These are phyloP conservation scores for Russula sp. DNA, from an alignment of 768 basidiomycete genomes.

Conservation along the genomic window DNA sequence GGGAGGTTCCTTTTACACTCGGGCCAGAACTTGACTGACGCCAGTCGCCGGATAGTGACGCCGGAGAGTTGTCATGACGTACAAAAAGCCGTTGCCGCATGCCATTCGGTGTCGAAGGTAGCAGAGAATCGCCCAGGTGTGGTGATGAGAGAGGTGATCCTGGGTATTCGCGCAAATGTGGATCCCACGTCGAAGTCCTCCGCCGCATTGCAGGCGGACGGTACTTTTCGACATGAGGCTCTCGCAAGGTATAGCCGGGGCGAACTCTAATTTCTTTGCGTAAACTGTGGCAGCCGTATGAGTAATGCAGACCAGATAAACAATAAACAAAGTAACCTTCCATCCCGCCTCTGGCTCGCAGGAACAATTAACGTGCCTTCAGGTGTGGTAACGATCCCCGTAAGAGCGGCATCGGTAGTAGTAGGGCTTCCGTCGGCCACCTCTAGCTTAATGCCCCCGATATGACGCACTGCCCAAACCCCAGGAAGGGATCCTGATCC, in stretches of 20 bases:
- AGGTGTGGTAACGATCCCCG: conserved; percentile 14
- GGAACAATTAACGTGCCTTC: conserved; percentile 16
- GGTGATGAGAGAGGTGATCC: conserved; percentile 1
- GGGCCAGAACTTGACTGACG: not conserved
- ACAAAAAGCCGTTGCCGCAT: conserved; percentile 2
- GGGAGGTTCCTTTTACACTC: not conserved
- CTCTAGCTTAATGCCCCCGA: not conserved
- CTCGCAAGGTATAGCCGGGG: conserved; percentile 5
- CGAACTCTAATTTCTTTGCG: conserved; percentile 22
- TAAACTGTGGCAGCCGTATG: not conserved
- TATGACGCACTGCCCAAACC: not conserved
- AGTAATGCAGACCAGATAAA: not conserved
- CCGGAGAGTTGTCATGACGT: conserved; percentile 10
- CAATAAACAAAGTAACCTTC: conserved; percentile 1
- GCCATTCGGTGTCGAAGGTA: conserved; percentile 6
- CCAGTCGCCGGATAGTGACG: conserved; percentile 6
- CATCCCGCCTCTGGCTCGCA: conserved; percentile 23
- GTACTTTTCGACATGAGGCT: conserved; percentile 17
- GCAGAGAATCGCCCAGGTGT: not conserved
- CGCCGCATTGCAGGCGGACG: conserved; percentile 19
- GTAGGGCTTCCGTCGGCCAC: not conserved
- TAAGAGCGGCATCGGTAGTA: not conserved
- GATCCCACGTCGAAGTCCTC: conserved; percentile 21
- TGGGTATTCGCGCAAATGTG: not conserved
- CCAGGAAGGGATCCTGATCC: not conserved